A percentile compares a stretch with the other conserved stretches of the same genome.
Conservation (phyloP, 140 eudicot genomes). For the Senecio squalidus region DNA sequence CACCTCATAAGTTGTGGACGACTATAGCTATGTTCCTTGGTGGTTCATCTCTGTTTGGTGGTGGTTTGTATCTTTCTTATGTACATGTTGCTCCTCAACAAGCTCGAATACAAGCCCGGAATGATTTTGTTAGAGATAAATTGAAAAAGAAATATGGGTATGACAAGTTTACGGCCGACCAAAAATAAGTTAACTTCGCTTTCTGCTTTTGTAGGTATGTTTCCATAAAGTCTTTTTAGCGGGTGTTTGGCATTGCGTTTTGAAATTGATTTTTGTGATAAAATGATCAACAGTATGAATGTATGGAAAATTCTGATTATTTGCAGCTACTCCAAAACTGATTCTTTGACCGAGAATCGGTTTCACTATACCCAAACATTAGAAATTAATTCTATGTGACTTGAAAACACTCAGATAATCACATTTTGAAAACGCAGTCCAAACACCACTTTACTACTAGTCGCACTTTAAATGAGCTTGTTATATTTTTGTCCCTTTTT, state of each 20-base stretch:
- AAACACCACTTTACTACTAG: too few species aligned
- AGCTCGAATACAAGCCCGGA: constrained; percentile 80
- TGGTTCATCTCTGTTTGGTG: constrained; percentile 57
- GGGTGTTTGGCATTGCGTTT: too few species aligned
- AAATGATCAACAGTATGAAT: too few species aligned
- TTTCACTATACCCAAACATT: too few species aligned
- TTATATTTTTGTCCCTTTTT: not conserved
- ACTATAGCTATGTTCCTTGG: constrained; percentile 51
- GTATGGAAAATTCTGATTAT: too few species aligned
- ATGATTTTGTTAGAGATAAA: constrained; percentile 52
- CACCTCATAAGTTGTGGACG: constrained; percentile 55
- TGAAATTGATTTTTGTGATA: too few species aligned
- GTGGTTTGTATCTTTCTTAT: constrained; percentile 71
- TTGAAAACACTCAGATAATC: too few species aligned
- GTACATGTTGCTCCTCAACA: constrained; percentile 78
- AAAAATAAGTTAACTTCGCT: constrained; percentile 3
- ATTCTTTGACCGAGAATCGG: too few species aligned
- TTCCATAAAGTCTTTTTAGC: not conserved
- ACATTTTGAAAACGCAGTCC: too few species aligned
- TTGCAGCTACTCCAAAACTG: too few species aligned
- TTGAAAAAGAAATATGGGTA: constrained; percentile 65
- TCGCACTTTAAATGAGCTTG: too few species aligned
- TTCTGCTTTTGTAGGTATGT: constrained; percentile 12
- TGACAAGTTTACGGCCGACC: constrained; percentile 17
- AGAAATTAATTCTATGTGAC: too few species aligned